Evolutionary conservation across 139 green algal genomes (phyloP).

Genomic region (Chlorella sp.): DNA sequence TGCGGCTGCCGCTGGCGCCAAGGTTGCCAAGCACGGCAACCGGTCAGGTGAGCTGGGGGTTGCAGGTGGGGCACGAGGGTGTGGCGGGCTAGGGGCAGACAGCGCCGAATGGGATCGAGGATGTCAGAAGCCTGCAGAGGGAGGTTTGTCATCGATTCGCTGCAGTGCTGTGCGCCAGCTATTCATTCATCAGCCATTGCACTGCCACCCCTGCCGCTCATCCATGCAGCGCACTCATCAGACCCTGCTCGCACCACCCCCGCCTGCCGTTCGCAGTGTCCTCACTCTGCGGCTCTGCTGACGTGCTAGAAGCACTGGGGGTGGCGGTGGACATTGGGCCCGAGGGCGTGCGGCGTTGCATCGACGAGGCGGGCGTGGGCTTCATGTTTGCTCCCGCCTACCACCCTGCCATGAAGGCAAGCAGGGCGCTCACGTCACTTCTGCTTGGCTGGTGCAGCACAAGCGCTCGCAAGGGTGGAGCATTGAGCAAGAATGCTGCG

Average conservation of each 20-base stretch:
- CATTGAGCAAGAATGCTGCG: no score
- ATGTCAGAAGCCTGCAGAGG: no score
- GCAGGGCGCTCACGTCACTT: not conserved
- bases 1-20: conserved; percentile 93
- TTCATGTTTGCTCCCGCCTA: conserved; percentile 98
- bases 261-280: conserved; percentile 68
- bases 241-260: not conserved
- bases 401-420: conserved; percentile 81
- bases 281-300: conserved; percentile 93
- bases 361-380: conserved; percentile 88
- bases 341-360: conserved; percentile 76
- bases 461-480: no score
- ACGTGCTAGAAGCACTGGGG: conserved; percentile 93
- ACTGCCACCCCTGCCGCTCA: no score
- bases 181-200: no score
- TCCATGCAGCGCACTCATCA: no score
- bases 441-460: no score
- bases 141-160: no score
- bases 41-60: conserved; percentile 58
- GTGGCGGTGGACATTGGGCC: conserved; percentile 94
- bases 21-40: conserved; percentile 98
- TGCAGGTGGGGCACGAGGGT: not conserved
- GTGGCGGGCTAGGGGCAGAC: not conserved
- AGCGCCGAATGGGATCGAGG: no score
- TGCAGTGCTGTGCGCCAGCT: no score